phyloP scores from a whole-genome alignment of 768 basidiomycete species.

The Mycena metata region DNA sequence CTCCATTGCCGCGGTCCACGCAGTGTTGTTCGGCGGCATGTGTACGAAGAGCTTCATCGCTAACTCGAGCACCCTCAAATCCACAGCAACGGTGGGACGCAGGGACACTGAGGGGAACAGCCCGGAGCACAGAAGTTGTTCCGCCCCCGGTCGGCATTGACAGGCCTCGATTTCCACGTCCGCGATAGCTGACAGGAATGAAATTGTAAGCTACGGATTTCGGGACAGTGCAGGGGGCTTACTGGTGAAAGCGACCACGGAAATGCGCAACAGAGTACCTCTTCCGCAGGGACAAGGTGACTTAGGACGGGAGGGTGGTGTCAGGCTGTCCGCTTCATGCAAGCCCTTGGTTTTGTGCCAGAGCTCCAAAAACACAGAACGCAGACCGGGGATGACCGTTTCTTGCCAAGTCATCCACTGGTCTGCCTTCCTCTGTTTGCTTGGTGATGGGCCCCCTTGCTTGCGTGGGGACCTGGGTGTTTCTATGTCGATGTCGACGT shows the following conservation, averaged over 20 bases:
- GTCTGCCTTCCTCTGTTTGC: too few relatives aligned
- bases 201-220: not conserved
- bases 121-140: too few relatives aligned
- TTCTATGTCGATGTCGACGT: not conserved
- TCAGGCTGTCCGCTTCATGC: not conserved
- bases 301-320: not conserved
- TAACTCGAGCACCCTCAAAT: slow-evolving; percentile 43
- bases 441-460: not conserved
- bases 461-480: not conserved
- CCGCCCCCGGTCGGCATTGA: too few relatives aligned
- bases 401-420: slow-evolving; percentile 1
- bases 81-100: slow-evolving; percentile 43
- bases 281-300: not conserved
- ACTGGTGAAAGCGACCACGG: not conserved
- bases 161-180: too few relatives aligned
- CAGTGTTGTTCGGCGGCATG: slow-evolving; percentile 39
- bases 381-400: not conserved
- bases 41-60: slow-evolving; percentile 33
- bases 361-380: not conserved
- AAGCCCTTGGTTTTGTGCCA: not conserved
- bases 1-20: slow-evolving; percentile 35
- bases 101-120: slow-evolving; percentile 47
- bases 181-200: not conserved
- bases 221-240: not conserved
- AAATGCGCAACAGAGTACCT: not conserved